A percentile compares a stretch with the other conserved stretches of the same genome.
Conservation (phyloP, 164 flowering plant species). For the Aristolochia contorta region DNA sequence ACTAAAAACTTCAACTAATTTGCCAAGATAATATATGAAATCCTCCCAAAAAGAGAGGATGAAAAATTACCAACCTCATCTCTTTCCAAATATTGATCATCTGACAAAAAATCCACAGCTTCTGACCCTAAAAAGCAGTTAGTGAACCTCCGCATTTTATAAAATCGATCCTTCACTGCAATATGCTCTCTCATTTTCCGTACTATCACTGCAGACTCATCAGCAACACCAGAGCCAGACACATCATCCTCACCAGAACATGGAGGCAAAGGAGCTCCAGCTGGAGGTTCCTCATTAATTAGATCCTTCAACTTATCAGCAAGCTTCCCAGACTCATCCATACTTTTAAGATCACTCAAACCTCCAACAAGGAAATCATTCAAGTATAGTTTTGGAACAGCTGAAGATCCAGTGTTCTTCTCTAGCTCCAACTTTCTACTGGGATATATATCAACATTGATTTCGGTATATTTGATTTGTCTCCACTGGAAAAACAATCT, state of each 20-base stretch:
- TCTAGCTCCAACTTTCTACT: constrained; percentile 67
- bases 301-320: constrained; percentile 52
- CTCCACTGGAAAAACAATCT: constrained; percentile 45
- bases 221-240: constrained; percentile 52
- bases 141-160: constrained; percentile 61
- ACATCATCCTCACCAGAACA: constrained; percentile 84
- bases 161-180: constrained; percentile 60
- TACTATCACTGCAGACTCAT: constrained; percentile 63
- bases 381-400: constrained; percentile 69
- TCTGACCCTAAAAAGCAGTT: constrained; percentile 77
- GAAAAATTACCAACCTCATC: constrained; percentile 49
- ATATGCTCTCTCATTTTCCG: constrained; percentile 59
- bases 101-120: constrained; percentile 75
- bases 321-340: constrained; percentile 64
- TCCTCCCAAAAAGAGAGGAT: background rate
- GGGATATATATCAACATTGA: constrained; percentile 74
- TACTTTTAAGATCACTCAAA: constrained; percentile 43
- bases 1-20: background rate
- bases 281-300: constrained; percentile 44
- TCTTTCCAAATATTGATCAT: constrained; percentile 72
- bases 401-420: constrained; percentile 50
- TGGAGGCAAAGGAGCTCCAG: constrained; percentile 70
- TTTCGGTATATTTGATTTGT: constrained; percentile 62
- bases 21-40: background rate
- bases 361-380: constrained; percentile 64